Evolutionary conservation across 1,139 yeast species (phyloP).

Genomic region (Arxiozyma slooffiae): DNA sequence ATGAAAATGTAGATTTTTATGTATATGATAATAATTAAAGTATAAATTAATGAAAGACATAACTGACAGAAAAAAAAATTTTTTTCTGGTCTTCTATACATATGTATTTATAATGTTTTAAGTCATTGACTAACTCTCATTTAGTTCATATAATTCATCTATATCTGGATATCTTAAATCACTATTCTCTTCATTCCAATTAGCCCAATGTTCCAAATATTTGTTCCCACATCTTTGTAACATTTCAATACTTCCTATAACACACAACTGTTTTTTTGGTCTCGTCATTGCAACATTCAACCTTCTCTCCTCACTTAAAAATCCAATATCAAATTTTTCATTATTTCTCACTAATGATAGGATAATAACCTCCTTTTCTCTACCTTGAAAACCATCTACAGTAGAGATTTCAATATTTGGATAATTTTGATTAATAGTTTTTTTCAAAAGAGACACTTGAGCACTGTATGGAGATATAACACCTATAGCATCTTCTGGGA

Average conservation of each 20-base stretch:
- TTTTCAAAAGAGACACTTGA: slow-evolving; percentile 59
- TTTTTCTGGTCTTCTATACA: neutral
- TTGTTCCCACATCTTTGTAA: slow-evolving; percentile 36
- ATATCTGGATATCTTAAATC: slow-evolving; percentile 63
- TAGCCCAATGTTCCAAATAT: slow-evolving; percentile 58
- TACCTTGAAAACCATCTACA: slow-evolving; percentile 88
- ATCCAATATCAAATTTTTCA: slow-evolving; percentile 57
- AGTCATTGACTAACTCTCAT: neutral
- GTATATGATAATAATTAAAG: slow-evolving; percentile 31
- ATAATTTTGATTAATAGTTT: slow-evolving; percentile 38
- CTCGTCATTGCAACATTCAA: slow-evolving; percentile 89
- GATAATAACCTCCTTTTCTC: slow-evolving; percentile 79
- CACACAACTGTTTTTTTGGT: slow-evolving; percentile 74
- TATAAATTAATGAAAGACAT: neutral
- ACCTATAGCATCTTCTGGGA: slow-evolving; percentile 51
- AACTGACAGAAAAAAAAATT: neutral
- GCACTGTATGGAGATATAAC: slow-evolving; percentile 85
- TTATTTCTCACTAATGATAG: slow-evolving; percentile 78
- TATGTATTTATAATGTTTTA: neutral
- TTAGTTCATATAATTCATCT: slow-evolving; percentile 21
- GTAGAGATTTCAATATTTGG: slow-evolving; percentile 71
- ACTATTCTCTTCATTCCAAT: slow-evolving; percentile 57
- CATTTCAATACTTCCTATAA: slow-evolving; percentile 77
- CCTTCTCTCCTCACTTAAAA: slow-evolving; percentile 59
- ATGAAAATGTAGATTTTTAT: slow-evolving; percentile 35